A percentile compares a stretch with the other conserved stretches of the same genome.
Conservation (phyloP, 768 basidiomycete genomes). For the Termitomyces titanicus region DNA sequence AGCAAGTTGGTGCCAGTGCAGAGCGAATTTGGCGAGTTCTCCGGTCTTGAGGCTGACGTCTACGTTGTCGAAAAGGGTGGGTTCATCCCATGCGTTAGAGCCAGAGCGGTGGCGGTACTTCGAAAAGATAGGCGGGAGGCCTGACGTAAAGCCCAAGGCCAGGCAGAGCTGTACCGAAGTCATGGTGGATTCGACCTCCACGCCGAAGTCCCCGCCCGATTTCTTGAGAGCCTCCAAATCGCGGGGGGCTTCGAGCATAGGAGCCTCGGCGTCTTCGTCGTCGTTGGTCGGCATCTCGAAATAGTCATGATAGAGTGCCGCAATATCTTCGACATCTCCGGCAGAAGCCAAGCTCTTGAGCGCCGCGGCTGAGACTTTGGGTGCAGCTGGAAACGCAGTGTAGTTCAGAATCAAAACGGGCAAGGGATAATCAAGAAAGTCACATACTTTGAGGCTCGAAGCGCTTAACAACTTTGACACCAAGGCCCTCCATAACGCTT, state of each 20-base stretch:
- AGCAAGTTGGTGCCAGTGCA: slow-evolving; percentile 25
- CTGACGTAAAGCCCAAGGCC: slow-evolving; percentile 15
- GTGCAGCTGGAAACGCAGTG: not conserved
- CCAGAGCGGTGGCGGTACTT: slow-evolving; percentile 13
- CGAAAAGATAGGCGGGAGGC: slow-evolving; percentile 20
- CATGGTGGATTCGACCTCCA: slow-evolving; percentile 8
- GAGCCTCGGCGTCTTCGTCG: not conserved
- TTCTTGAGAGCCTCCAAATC: not conserved
- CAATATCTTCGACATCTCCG: slow-evolving; percentile 3
- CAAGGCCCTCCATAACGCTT: slow-evolving; percentile 5
- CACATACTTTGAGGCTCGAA: not conserved
- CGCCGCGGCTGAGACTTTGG: slow-evolving; percentile 1
- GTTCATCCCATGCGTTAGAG: slow-evolving; percentile 17
- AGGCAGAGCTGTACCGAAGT: slow-evolving; percentile 7
- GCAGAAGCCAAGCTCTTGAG: slow-evolving; percentile 11
- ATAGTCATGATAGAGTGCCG: slow-evolving; percentile 4
- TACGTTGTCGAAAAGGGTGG: not conserved
- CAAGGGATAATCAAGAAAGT: no score
- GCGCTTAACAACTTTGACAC: not conserved
- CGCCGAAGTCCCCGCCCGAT: slow-evolving; percentile 4
- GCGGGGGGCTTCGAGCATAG: not conserved
- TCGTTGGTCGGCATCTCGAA: not conserved
- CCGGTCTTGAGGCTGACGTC: not conserved
- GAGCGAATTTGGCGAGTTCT: not conserved
- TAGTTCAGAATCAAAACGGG: not conserved